A percentile compares a stretch with the other conserved stretches of the same genome.
phyloP scores from a whole-genome alignment of 768 basidiomycete genomes.

The Tricholoma furcatifolium region DNA sequence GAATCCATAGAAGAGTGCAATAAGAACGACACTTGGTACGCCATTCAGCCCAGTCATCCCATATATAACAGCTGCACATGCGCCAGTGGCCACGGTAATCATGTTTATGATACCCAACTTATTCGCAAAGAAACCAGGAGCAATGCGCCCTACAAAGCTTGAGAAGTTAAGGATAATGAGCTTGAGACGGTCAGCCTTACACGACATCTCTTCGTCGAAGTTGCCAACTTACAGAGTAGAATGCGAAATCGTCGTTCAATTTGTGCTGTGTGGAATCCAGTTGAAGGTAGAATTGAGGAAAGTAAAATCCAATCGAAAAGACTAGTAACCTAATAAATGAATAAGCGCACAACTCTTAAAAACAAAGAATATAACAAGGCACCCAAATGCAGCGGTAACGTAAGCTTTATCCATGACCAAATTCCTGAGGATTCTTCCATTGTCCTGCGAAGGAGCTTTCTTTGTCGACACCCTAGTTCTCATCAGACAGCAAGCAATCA shows the following conservation, averaged over 20 bases:
- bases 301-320: conserved; percentile 26
- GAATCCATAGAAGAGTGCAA: conserved; percentile 41
- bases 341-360: not conserved
- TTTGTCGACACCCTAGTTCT: conserved; percentile 31
- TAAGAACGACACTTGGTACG: conserved; percentile 28
- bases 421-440: conserved; percentile 7
- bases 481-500: conserved; percentile 40
- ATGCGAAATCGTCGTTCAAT: conserved; percentile 27
- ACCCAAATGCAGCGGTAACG: conserved; percentile 15
- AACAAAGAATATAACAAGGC: not conserved
- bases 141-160: conserved; percentile 22
- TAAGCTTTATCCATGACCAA: conserved; percentile 16
- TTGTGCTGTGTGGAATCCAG: conserved; percentile 32
- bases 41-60: conserved; percentile 32
- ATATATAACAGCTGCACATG: conserved; percentile 30
- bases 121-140: conserved; percentile 20
- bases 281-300: conserved; percentile 39
- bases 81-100: conserved; percentile 23
- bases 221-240: conserved; percentile 22
- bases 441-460: conserved; percentile 6
- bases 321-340: not conserved
- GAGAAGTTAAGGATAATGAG: conserved; percentile 25
- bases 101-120: conserved; percentile 23
- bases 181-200: conserved; percentile 5
- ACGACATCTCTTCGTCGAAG: not conserved